Base-by-base conservation (phyloP, 2,329 filamentous ascomycete genomes). In the Penicillium sp. region DNA sequence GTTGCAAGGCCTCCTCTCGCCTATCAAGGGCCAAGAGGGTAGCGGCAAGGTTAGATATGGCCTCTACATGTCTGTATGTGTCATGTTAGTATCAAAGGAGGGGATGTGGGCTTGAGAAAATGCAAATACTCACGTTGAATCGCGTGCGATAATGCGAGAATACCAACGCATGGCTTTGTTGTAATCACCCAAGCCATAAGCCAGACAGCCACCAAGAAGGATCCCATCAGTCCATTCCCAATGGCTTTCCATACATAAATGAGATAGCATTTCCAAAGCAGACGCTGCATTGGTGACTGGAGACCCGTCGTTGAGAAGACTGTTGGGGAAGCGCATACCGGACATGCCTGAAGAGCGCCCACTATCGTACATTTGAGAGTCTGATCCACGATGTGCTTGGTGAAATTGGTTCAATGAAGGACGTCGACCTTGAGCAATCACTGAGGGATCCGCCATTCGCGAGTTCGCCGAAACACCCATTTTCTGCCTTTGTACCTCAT, bases 151-250 rank as follows among this genome's bases (percentile, higher is more conserved):
- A 43, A 87, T 85, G 61, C 74, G 72, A 3, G 70, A 73, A 65
- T 80, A 81, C 77, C 79, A 80, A 46, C 76, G 69, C 65, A 77
- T 70, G 26, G 79, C 78, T 65, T 90, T 87, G 56, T 88, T 82
- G 67, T 94, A 95, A 66, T 90, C 85, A 56, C 90, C 90, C 13
- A 97, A 75, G 7, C 89, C 92, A 74, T 97, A 97, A 45, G 93
- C 87, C 52, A 99, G 78, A 73, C 94, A 97, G 2, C 94, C 94
- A 36, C 89, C 90, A 6, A 97, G 78, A 36, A 97, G 78, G 78
- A 97, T 92, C 2, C 94, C 94, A 67, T 97, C 93, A 48, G 91
- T 82, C 94, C 94, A 99, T 62, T 85, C 83, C 89, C 90, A 94
- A 9, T 81, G 81, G 64, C 87, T 90, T 68, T 93, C 87, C 63